Evolutionary conservation across 306 rosid genomes (phyloP).

Genomic region (Trichosanthes truncata): DNA sequence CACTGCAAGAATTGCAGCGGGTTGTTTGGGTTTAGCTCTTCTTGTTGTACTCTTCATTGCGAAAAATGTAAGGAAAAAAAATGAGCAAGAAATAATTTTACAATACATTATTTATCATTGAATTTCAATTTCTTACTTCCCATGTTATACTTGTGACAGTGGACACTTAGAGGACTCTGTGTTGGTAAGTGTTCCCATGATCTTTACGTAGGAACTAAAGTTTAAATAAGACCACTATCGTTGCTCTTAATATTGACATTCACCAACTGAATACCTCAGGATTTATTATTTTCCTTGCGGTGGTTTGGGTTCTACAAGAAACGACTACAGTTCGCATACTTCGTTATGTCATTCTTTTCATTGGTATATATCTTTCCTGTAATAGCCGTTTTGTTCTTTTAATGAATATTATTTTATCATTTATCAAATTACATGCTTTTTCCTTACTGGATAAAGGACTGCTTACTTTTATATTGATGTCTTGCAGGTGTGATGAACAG

Average conservation of each 20-base stretch:
- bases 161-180: constrained; percentile 98
- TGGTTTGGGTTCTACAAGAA: constrained; percentile 86
- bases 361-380: constrained; percentile 43
- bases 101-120: neutral
- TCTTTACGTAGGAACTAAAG: constrained; percentile 9
- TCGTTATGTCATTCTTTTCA: constrained; percentile 84
- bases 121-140: constrained; percentile 14
- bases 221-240: neutral
- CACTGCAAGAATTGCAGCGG: constrained; percentile 88
- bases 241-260: constrained; percentile 13
- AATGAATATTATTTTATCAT: neutral
- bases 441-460: constrained; percentile 9
- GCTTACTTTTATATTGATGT: constrained; percentile 23
- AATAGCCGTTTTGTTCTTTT: neutral
- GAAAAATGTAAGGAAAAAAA: constrained; percentile 66
- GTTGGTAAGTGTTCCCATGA: constrained; percentile 45
- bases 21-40: constrained; percentile 67
- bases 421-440: neutral
- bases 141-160: constrained; percentile 27
- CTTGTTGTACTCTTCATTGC: constrained; percentile 77
- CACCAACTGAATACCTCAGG: constrained; percentile 40
- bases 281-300: constrained; percentile 67
- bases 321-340: constrained; percentile 63
- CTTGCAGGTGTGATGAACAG: constrained; percentile 98
- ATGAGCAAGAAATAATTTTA: neutral